Base-by-base conservation (phyloP, 495 filamentous ascomycete genomes). In the Aspergillus nidulans region DNA sequence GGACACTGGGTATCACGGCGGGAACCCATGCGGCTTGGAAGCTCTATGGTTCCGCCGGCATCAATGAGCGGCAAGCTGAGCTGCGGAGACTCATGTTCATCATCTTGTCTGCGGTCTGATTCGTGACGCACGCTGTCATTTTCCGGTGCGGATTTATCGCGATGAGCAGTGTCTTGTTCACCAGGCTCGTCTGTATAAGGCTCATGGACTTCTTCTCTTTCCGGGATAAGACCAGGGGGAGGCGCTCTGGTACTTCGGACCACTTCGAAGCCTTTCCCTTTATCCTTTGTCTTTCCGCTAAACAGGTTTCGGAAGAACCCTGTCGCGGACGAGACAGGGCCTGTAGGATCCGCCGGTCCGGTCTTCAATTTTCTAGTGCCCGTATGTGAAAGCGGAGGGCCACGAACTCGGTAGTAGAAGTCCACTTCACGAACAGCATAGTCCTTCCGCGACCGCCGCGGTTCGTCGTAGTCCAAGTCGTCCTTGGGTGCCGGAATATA, bases 351-450 rank as follows among this genome's bases (percentile, higher is more conserved):
- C 16, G 92, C 91, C 1, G 94, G 94, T 0, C 94, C 95, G 3
- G 94, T 98, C 61, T 91, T 90, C 48, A 96, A 74, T 64, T 88
- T 91, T 32, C 94, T 80, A 26, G 87, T 88, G 3, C 88, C 89
- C 13, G 79, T 83, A 46, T 87, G 86, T 0, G 89, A 91, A 6
- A 97, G 77, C 9, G 92, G 90, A n/a, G 90, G 88, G 0, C 94
- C 94, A 15, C 90, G 84, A 21, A 95, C 86, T 13, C 91, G 87
- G 67, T 97, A 97, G 64, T 96, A 96, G 63, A 92, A 96, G 65
- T 98, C 94, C 4, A 90, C 87, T 70, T 98, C 94, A 32, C 94
- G 85, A 1, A 89, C 90, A 3, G 90, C 85, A 65, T 97, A 98
- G 66, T 97, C 92, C 13, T 87, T 84, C 41, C 84, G 74, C 1